phyloP scores from a whole-genome alignment of 2,329 filamentous ascomycete species.

The Phyllosticta paracitricarpa region DNA sequence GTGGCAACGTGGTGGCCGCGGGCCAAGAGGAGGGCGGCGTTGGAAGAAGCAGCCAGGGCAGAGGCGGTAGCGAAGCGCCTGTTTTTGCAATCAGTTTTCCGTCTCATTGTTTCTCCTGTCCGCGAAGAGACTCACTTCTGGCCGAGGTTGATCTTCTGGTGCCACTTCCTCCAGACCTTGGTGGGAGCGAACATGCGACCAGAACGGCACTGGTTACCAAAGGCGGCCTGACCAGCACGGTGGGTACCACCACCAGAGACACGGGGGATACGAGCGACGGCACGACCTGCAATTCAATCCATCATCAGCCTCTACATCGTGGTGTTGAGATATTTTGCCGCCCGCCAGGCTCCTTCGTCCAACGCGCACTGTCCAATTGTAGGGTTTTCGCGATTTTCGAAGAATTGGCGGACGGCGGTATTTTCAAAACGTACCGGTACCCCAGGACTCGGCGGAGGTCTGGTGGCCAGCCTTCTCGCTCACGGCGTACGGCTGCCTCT shows the following conservation, averaged over 20 bases:
- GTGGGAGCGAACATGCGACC: conserved; percentile 99
- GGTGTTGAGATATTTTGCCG: neutral
- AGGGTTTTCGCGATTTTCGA: conserved; percentile 15
- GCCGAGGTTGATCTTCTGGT: conserved; percentile 98
- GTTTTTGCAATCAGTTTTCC: conserved; percentile 17
- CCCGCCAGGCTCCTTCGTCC: neutral
- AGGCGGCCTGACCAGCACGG: conserved; percentile 98
- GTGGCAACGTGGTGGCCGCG: conserved; percentile 91
- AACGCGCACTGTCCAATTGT: conserved; percentile 7
- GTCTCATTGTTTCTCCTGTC: conserved; percentile 11
- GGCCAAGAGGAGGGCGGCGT: conserved; percentile 87
- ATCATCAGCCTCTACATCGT: conserved; percentile 1
- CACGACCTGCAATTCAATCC: conserved; percentile 59
- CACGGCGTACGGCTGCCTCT: conserved; percentile 98
- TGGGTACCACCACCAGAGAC: conserved; percentile 99
- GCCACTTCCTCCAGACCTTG: conserved; percentile 99
- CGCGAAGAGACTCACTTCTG: conserved; percentile 61
- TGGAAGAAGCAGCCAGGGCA: conserved; percentile 91
- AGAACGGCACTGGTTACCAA: conserved; percentile 99
- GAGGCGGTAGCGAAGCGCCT: conserved; percentile 97
- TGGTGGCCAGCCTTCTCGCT: conserved; percentile 99
- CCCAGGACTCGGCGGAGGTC: conserved; percentile 99
- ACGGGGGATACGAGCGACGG: conserved; percentile 99
- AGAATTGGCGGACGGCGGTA: conserved; percentile 2
- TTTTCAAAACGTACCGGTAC: conserved; percentile 67